Conservation (phyloP, 2,329 filamentous ascomycete species). For the Didymellaceae sp. region DNA sequence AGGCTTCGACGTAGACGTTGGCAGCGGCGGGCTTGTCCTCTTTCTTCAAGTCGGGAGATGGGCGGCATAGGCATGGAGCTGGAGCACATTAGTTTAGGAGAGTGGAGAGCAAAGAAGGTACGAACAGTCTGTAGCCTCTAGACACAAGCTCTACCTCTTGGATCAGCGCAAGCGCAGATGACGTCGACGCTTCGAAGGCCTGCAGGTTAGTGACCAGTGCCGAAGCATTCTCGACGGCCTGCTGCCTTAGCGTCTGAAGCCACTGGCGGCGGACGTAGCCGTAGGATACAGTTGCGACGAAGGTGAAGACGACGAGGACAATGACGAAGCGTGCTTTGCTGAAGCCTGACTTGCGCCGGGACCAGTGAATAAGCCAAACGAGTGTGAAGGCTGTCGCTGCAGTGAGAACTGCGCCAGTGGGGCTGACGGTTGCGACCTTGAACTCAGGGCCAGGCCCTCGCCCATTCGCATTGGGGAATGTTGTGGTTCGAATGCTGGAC, state of each 20-base stretch:
- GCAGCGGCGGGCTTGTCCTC: conserved; percentile 79
- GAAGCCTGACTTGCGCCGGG: conserved; percentile 59
- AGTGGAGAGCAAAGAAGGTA: conserved; percentile 13
- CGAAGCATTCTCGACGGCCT: conserved; percentile 73
- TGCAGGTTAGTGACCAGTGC: conserved; percentile 76
- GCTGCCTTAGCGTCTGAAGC: conserved; percentile 77
- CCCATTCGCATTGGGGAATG: conserved; percentile 36
- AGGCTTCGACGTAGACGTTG: conserved; percentile 79
- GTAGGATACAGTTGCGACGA: conserved; percentile 67
- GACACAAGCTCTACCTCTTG: conserved; percentile 97
- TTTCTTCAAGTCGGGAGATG: conserved; percentile 89
- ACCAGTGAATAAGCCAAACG: conserved; percentile 75
- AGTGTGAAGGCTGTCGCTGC: conserved; percentile 66
- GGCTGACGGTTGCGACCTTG: conserved; percentile 59
- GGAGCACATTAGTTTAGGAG: conserved; percentile 2
- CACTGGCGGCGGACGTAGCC: conserved; percentile 79
- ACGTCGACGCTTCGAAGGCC: conserved; percentile 78
- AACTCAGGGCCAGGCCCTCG: conserved; percentile 39
- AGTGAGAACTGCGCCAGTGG: conserved; percentile 71
- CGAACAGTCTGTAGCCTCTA: conserved; percentile 83
- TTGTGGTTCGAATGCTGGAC: conserved; percentile 46
- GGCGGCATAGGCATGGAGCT: conserved; percentile 90
- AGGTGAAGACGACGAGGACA: conserved; percentile 58
- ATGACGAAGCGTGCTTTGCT: conserved; percentile 62
- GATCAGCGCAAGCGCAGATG: conserved; percentile 79